These are phyloP conservation scores for Paraphoma chrysanthemicola DNA, from an alignment of 2,329 filamentous ascomycete genomes.

Conservation along the genomic window DNA sequence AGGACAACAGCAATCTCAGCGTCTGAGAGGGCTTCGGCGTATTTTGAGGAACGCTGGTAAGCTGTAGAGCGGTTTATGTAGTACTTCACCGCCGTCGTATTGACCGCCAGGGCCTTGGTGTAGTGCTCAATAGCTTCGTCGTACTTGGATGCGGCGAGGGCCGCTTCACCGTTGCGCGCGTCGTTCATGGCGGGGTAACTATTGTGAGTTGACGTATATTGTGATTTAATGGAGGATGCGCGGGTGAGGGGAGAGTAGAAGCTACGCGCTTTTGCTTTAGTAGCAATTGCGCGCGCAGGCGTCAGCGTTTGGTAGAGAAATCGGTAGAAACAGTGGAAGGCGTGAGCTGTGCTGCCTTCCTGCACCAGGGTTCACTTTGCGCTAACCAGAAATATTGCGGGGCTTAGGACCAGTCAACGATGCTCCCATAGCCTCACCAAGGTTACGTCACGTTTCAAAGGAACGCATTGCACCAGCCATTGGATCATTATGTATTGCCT, in stretches of 20 bases:
- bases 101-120: slow-evolving; percentile 68
- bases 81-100: slow-evolving; percentile 75
- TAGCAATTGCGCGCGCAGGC: neutral
- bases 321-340: slow-evolving; percentile 12
- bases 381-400: neutral
- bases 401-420: neutral
- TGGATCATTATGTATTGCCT: slow-evolving; percentile 12
- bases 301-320: neutral
- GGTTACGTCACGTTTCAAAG: neutral
- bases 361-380: slow-evolving; percentile 5
- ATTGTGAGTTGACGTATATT: neutral
- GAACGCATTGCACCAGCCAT: neutral
- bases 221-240: neutral
- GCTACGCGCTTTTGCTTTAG: neutral
- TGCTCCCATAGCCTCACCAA: no score
- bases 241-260: neutral
- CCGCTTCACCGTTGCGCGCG: slow-evolving; percentile 64
- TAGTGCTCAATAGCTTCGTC: slow-evolving; percentile 70
- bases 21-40: slow-evolving; percentile 57
- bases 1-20: slow-evolving; percentile 62
- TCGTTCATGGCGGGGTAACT: slow-evolving; percentile 56
- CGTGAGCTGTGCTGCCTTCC: slow-evolving; percentile 3
- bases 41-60: slow-evolving; percentile 67
- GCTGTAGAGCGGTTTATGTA: slow-evolving; percentile 83
- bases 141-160: slow-evolving; percentile 70